Percentiles rank a stretch among this genome's conserved stretches.
phyloP scores from a whole-genome alignment of 306 rosid genomes.

The Cucumis sativus region Cucumber_9930_V3 NC_026659.2:12586001-12586500 shows the following conservation, averaged over 20 bases:
- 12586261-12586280: too few relatives aligned
- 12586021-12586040: too few relatives aligned
- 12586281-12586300: background rate
- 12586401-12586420: background rate
- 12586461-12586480: background rate
- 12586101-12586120: background rate
- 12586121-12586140: too few relatives aligned
- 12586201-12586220: too few relatives aligned
- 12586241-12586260: too few relatives aligned
- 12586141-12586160: too few relatives aligned
- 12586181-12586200: too few relatives aligned
- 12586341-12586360: too few relatives aligned
- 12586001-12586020: too few relatives aligned
- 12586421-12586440: background rate
- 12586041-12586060: too few relatives aligned
- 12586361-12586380: background rate
- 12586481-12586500: background rate
- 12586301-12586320: background rate
- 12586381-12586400: background rate
- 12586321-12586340: background rate
- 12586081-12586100: background rate
- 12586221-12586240: too few relatives aligned
- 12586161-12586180: too few relatives aligned
- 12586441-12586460: background rate
- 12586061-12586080: background rate